These are phyloP conservation scores for Fusarium falciforme DNA, from an alignment of 2,329 filamentous ascomycete genomes.

Conservation along the genomic window DNA sequence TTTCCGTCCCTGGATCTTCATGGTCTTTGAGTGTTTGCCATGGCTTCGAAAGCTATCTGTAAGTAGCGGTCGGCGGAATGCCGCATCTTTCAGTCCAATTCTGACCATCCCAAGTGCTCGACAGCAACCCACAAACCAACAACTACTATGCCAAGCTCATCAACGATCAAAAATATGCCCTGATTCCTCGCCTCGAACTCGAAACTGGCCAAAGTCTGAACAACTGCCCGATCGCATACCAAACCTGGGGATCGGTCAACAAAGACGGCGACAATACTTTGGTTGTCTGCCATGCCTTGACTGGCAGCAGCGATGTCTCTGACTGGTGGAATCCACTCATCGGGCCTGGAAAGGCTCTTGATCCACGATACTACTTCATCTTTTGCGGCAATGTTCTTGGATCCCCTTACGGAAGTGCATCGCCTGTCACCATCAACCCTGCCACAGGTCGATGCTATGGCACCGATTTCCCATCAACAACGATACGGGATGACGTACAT, in stretches of 20 bases:
- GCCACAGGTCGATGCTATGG: background rate
- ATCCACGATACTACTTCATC: constrained; percentile 4
- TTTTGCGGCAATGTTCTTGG: constrained; percentile 8
- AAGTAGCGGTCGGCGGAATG: background rate
- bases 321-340: constrained; percentile 16
- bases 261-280: background rate
- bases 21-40: background rate
- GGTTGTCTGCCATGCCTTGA: constrained; percentile 15
- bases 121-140: background rate
- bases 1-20: background rate
- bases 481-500: constrained; percentile 4
- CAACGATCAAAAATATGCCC: background rate
- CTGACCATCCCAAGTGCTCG: background rate
- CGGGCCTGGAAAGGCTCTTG: constrained; percentile 13
- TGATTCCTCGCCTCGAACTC: constrained; percentile 1
- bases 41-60: background rate
- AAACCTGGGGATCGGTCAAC: constrained; percentile 5
- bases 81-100: background rate
- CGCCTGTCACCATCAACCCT: constrained; percentile 4
- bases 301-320: constrained; percentile 2
- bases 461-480: constrained; percentile 3
- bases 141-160: background rate
- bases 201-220: background rate
- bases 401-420: constrained; percentile 6
- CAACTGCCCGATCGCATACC: constrained; percentile 10